Percentiles rank a stretch among this genome's conserved stretches.
Conservation (phyloP, 306 rosid genomes). For the Lagenaria siceraria region DNA sequence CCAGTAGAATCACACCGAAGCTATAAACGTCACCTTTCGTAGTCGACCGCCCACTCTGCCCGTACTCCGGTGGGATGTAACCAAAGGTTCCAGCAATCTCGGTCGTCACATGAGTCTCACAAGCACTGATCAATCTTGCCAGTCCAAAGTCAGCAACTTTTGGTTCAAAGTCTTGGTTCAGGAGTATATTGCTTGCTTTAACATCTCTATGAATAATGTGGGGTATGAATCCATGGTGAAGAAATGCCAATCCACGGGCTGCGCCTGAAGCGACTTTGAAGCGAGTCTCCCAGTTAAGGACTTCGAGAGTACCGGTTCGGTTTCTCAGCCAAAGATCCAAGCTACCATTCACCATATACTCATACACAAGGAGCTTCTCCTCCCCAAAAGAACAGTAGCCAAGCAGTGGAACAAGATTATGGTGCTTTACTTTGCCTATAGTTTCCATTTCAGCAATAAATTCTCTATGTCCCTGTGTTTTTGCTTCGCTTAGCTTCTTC, state of each 20-base stretch:
- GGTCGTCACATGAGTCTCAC: slow-evolving; percentile 81
- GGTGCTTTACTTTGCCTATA: slow-evolving; percentile 89
- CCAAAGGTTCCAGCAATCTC: slow-evolving; percentile 98
- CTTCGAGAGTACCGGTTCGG: slow-evolving; percentile 65
- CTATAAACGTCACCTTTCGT: slow-evolving; percentile 90
- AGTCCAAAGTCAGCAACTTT: slow-evolving; percentile 91
- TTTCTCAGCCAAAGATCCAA: slow-evolving; percentile 91
- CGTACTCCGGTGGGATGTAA: slow-evolving; percentile 97
- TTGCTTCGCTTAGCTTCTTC: slow-evolving; percentile 87
- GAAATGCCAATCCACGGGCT: slow-evolving; percentile 80
- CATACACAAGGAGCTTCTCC: slow-evolving; percentile 92
- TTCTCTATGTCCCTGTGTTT: slow-evolving; percentile 90
- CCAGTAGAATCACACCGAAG: slow-evolving; percentile 86
- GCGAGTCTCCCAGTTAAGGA: slow-evolving; percentile 79
- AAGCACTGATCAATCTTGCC: slow-evolving; percentile 90
- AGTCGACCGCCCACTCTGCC: slow-evolving; percentile 91
- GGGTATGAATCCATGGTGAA: slow-evolving; percentile 84
- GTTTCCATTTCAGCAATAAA: slow-evolving; percentile 98
- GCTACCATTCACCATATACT: slow-evolving; percentile 93
- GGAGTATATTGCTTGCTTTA: slow-evolving; percentile 87
- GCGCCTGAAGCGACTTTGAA: slow-evolving; percentile 61
- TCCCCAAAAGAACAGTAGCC: slow-evolving; percentile 91
- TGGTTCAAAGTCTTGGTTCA: slow-evolving; percentile 77
- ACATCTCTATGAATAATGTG: slow-evolving; percentile 94
- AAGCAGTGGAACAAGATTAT: slow-evolving; percentile 69